A percentile compares a stretch with the other conserved stretches of the same genome.
Evolutionary conservation across 352 stramenopile species (phyloP).

Genomic region (Phytophthora sansomeana): DNA sequence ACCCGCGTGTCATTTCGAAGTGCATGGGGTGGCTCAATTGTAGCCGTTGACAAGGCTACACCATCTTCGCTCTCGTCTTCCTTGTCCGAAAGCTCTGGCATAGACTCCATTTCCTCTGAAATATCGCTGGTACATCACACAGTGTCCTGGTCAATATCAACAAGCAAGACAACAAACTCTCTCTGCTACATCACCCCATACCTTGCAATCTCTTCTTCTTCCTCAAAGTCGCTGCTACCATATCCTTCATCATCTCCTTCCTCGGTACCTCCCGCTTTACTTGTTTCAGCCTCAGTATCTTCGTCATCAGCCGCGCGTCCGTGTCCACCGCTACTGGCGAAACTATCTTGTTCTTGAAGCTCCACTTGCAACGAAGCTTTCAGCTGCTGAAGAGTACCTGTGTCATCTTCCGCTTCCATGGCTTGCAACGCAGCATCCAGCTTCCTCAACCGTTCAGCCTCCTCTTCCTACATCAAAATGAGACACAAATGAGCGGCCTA

Average conservation of each 20-base stretch:
- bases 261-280: constrained; percentile 14
- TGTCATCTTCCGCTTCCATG: constrained; percentile 88
- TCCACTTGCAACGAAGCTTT: constrained; percentile 76
- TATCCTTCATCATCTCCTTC: constrained; percentile 68
- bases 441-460: constrained; percentile 64
- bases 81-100: constrained; percentile 61
- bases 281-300: constrained; percentile 14
- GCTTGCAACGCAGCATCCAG: constrained; percentile 83
- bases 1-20: constrained; percentile 62
- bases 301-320: constrained; percentile 23
- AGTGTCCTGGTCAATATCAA: constrained; percentile 3
- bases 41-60: constrained; percentile 1
- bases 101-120: constrained; percentile 68
- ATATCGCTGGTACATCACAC: constrained; percentile 47
- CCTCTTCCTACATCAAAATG: constrained; percentile 41
- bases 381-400: constrained; percentile 77
- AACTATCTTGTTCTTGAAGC: constrained; percentile 56
- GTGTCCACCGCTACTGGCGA: constrained; percentile 28
- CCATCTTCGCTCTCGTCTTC: constrained; percentile 41
- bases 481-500: constrained; percentile 9
- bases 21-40: constrained; percentile 15
- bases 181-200: constrained; percentile 24
- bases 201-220: constrained; percentile 80
- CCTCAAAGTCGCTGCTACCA: constrained; percentile 86
- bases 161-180: background rate